phyloP scores from a whole-genome alignment of 768 basidiomycete genomes.

The Serendipita sp. region DNA sequence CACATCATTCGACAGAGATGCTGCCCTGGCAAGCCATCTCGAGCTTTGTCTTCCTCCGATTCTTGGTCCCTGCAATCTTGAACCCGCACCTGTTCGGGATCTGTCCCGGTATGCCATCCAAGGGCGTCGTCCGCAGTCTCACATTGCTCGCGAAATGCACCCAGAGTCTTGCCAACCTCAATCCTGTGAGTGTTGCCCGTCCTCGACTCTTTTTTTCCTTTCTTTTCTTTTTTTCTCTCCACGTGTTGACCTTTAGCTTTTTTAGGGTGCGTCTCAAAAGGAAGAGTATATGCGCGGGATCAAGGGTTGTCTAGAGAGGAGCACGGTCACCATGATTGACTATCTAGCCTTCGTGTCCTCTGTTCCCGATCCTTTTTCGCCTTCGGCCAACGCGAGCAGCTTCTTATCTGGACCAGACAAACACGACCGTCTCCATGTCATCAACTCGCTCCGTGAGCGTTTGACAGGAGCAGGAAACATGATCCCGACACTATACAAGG shows the following conservation, averaged over 20 bases:
- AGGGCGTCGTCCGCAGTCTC: conserved; percentile 59
- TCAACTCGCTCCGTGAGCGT: conserved; percentile 43
- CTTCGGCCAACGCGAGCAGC: conserved; percentile 41
- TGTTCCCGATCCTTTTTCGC: conserved; percentile 22
- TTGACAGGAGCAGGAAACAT: conserved; percentile 20
- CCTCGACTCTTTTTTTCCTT: background rate
- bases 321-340: conserved; percentile 55
- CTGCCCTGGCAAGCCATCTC: conserved; percentile 71
- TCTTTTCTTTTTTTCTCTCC: background rate
- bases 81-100: conserved; percentile 75
- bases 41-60: conserved; percentile 78
- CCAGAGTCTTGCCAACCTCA: conserved; percentile 77
- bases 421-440: conserved; percentile 21
- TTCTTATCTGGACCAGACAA: conserved; percentile 9
- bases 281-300: conserved; percentile 73
- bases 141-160: conserved; percentile 80
- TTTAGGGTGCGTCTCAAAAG: conserved; percentile 29
- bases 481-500: conserved; percentile 45
- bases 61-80: conserved; percentile 82
- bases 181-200: conserved; percentile 36
- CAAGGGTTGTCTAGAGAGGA: conserved; percentile 54
- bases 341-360: conserved; percentile 29
- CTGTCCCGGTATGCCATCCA: conserved; percentile 55
- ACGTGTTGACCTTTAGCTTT: background rate
- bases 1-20: conserved; percentile 9